These are phyloP conservation scores for Candida verbasci DNA, from an alignment of 805 yeast genomes.

Conservation along the genomic window DNA sequence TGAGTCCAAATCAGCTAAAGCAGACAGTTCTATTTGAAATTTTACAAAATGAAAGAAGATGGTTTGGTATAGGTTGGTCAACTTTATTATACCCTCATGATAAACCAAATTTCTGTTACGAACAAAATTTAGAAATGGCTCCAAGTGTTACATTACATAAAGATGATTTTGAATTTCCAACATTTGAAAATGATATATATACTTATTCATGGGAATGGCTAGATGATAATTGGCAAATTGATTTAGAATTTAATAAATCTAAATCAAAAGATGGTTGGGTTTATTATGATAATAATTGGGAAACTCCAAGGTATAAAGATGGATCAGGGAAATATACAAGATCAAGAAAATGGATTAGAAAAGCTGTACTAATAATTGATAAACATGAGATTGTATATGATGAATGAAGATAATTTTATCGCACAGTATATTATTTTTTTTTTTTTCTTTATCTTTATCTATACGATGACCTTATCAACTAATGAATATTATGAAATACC, in stretches of 20 bases:
- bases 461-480: constrained; percentile 30
- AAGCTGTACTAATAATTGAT: constrained; percentile 33
- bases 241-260: constrained; percentile 33
- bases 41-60: constrained; percentile 55
- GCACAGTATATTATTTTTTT: neutral
- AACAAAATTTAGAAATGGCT: constrained; percentile 24
- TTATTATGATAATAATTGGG: constrained; percentile 52
- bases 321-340: constrained; percentile 50
- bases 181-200: constrained; percentile 31
- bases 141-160: constrained; percentile 22
- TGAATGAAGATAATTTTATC: constrained; percentile 10
- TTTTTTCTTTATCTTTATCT: neutral
- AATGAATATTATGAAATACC: constrained; percentile 28
- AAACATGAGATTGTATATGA: constrained; percentile 15
- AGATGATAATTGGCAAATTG: constrained; percentile 49
- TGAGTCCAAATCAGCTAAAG: constrained; percentile 39
- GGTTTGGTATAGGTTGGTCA: constrained; percentile 62
- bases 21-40: constrained; percentile 49
- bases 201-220: constrained; percentile 54
- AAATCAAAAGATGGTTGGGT: constrained; percentile 48
- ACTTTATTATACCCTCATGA: constrained; percentile 49
- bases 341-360: constrained; percentile 47
- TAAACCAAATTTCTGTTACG: constrained; percentile 45
- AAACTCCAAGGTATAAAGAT: constrained; percentile 33
- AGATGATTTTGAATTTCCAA: constrained; percentile 44